phyloP scores from a whole-genome alignment of 1,284 basidiomycete genomes.

The Anthracocystis setariae region DNA sequence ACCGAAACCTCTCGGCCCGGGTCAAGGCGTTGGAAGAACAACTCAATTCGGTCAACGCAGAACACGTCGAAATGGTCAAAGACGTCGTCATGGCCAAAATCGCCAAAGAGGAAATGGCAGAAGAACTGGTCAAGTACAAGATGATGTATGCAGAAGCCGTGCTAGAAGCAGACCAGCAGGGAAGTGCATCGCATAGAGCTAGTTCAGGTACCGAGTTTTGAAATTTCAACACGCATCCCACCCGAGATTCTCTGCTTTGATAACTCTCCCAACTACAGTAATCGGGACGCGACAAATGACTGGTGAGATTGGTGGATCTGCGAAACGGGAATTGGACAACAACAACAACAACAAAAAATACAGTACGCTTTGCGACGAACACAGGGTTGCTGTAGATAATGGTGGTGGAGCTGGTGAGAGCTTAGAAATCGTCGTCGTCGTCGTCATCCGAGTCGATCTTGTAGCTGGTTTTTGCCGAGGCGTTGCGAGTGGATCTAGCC shows the following conservation, averaged over 20 bases:
- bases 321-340: no score
- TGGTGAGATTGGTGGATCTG: no score
- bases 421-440: no score
- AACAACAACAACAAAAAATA: no score
- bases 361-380: no score
- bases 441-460: slow-evolving; percentile 33
- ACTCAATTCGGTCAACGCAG: slow-evolving; percentile 53
- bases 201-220: no score
- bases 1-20: slow-evolving; percentile 57
- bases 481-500: slow-evolving; percentile 23
- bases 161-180: slow-evolving; percentile 45
- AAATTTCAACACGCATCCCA: no score
- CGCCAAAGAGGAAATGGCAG: slow-evolving; percentile 66
- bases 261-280: no score
- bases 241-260: no score
- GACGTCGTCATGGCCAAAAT: slow-evolving; percentile 62
- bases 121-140: slow-evolving; percentile 64
- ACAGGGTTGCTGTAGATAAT: no score
- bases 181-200: slow-evolving; percentile 20
- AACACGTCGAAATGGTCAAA: slow-evolving; percentile 66
- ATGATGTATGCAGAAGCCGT: slow-evolving; percentile 63
- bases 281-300: no score
- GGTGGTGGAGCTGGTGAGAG: no score
- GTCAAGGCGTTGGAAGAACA: slow-evolving; percentile 64
- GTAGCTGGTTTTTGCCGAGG: slow-evolving; percentile 39